phyloP scores from a whole-genome alignment of 1,139 yeast species.

The Suhomyces yuchorum region DNA sequence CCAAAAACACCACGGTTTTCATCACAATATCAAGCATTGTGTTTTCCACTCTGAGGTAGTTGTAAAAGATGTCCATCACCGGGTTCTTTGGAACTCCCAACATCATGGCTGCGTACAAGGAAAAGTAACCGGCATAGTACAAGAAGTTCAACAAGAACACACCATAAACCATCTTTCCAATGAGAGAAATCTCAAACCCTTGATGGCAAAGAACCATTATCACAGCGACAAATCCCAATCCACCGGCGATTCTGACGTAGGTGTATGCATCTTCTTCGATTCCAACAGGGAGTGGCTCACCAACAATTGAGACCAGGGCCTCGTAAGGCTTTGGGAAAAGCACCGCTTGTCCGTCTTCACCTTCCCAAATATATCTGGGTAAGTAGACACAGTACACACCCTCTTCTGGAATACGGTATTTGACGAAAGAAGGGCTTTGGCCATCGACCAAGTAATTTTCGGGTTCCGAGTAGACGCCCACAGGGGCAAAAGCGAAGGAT shows the following conservation, averaged over 20 bases:
- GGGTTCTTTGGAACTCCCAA: conserved; percentile 4
- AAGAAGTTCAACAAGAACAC: conserved; percentile 7
- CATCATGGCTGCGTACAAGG: conserved; percentile 8
- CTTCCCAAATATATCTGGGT: conserved; percentile 16
- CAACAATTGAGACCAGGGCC: conserved; percentile 6
- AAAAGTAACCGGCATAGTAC: conserved; percentile 8
- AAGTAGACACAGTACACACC: conserved; percentile 20
- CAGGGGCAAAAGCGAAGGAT: conserved; percentile 8
- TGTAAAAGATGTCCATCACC: not conserved
- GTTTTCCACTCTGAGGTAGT: conserved; percentile 8
- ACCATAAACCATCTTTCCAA: conserved; percentile 5
- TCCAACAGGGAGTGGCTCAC: conserved; percentile 11
- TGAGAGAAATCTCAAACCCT: conserved; percentile 1
- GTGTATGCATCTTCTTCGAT: conserved; percentile 9
- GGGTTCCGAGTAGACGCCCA: conserved; percentile 3
- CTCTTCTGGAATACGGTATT: conserved; percentile 10
- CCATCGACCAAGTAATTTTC: not conserved
- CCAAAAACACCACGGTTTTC: conserved; percentile 3
- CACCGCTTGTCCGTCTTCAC: conserved; percentile 6
- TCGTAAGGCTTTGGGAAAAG: conserved; percentile 11
- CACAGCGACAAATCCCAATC: conserved; percentile 7
- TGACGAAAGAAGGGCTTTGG: conserved; percentile 3
- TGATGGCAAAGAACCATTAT: conserved; percentile 5
- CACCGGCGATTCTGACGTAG: conserved; percentile 8
- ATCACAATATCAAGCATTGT: conserved; percentile 3